phyloP scores from a whole-genome alignment of 345 rosid species.

The Rubroshorea leprosula region DNA sequence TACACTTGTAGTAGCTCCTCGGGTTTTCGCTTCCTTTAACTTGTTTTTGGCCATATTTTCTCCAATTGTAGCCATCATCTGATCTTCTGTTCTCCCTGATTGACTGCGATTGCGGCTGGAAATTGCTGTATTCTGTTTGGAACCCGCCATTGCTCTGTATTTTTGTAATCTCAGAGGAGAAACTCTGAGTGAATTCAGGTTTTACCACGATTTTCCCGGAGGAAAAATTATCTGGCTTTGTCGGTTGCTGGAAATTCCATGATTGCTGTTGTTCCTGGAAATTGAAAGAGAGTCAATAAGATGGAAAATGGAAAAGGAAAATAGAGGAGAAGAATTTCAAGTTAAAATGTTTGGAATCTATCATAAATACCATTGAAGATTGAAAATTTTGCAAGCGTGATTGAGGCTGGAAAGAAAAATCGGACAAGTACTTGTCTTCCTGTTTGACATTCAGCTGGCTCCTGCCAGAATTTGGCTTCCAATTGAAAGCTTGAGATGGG shows the following conservation, averaged over 20 bases:
- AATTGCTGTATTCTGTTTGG: slow-evolving; percentile 29
- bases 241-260: slow-evolving; percentile 40
- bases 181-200: slow-evolving; percentile 26
- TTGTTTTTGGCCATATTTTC: slow-evolving; percentile 94
- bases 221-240: slow-evolving; percentile 26
- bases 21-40: slow-evolving; percentile 96
- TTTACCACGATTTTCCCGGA: slow-evolving; percentile 20
- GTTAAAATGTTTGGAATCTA: slow-evolving; percentile 17
- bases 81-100: slow-evolving; percentile 54
- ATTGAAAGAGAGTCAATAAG: slow-evolving; percentile 1
- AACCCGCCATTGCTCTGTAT: slow-evolving; percentile 26
- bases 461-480: slow-evolving; percentile 30
- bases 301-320: slow-evolving; percentile 2
- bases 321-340: not conserved
- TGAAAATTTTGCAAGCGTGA: slow-evolving; percentile 20
- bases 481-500: slow-evolving; percentile 45
- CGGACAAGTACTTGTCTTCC: slow-evolving; percentile 34
- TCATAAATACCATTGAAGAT: slow-evolving; percentile 35
- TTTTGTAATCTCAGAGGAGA: slow-evolving; percentile 41
- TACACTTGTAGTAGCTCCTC: slow-evolving; percentile 93
- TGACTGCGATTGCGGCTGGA: slow-evolving; percentile 33
- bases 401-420: slow-evolving; percentile 58
- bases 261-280: slow-evolving; percentile 43
- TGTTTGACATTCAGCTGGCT: slow-evolving; percentile 32
- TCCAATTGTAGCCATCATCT: slow-evolving; percentile 91